phyloP scores from a whole-genome alignment of 2,329 filamentous ascomycete species.

The Colletotrichum euphorbiae region DNA sequence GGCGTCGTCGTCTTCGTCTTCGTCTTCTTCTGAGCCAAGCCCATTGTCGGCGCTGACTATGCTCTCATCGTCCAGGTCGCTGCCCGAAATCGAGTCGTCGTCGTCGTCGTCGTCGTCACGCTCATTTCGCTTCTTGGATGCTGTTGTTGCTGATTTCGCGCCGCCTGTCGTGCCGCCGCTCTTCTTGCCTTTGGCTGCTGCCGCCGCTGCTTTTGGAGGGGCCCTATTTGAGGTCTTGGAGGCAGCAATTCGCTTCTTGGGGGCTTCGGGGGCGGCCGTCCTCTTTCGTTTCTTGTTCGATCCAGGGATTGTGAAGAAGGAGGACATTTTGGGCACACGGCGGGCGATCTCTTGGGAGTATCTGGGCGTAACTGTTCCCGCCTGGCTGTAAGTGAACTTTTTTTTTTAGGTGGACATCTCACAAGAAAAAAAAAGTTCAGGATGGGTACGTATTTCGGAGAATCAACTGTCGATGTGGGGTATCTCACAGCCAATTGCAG shows the following conservation, averaged over 20 bases:
- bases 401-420: constrained; percentile 42
- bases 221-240: constrained; percentile 56
- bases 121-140: constrained; percentile 60
- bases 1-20: constrained; percentile 66
- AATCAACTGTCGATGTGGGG: constrained; percentile 36
- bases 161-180: constrained; percentile 31
- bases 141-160: constrained; percentile 46
- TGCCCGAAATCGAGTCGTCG: constrained; percentile 84
- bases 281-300: constrained; percentile 94
- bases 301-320: constrained; percentile 92
- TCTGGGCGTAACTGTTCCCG: constrained; percentile 43
- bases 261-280: constrained; percentile 61
- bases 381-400: constrained; percentile 41
- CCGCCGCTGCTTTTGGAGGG: constrained; percentile 53
- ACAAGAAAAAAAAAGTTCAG: constrained; percentile 55
- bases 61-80: constrained; percentile 75
- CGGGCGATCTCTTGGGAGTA: constrained; percentile 29
- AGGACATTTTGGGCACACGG: constrained; percentile 75
- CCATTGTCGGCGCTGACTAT: constrained; percentile 49
- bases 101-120: constrained; percentile 62
- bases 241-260: constrained; percentile 70
- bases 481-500: constrained; percentile 8
- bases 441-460: constrained; percentile 38
- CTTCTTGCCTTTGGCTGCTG: constrained; percentile 43
- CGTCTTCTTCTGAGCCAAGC: constrained; percentile 56